Base-by-base conservation (phyloP, 352 stramenopile genomes). In the Elongisporangium prolatum region DNA sequence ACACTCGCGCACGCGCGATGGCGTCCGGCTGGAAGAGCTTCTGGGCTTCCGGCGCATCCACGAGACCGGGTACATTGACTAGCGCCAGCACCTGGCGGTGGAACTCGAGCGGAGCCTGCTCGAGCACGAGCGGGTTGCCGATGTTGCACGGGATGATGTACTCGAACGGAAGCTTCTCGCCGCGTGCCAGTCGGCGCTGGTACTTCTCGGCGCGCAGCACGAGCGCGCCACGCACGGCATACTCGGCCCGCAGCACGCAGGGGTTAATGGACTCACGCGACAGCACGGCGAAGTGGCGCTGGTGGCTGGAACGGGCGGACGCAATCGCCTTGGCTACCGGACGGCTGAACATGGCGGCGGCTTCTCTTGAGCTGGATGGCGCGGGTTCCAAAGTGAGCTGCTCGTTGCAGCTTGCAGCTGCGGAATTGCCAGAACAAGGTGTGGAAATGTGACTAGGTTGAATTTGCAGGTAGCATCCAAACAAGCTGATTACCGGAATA, bases 121-220 rank as follows among this genome's bases (percentile, higher is more conserved):
- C 89, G 25, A 99, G 87, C 24, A 96, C 91, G 53, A 98, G 96
- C 47, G 97, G 97, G 80, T 99, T 99, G 57, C 97, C 97, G 67
- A 99, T 98, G 79, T 99, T 99, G 77, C 93, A 98, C 67, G 95
- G 97, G 61, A 99, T 95, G 67, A 99, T 95, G 61, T 97, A 86
- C 75, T 98, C 90, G 68, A 95, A 95, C 14, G 86, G 83, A 28
- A 93, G 82, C 56, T 63, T 80, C 63, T 92, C 72, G 18, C 79
- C 83, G 4, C 67, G 61, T 13, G 68, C 72, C 24, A 97, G 69
- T 5, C 80, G 84, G 54, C 86, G 71, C 56, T 78, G 77, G 61
- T 90, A 89, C 63, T 96, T 77, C 51, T 77, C 73, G 3, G 88
- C 88, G 54, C 82, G 82, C 44, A 96, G 69, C 56, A 96, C 84